A percentile compares a stretch with the other conserved stretches of the same genome.
Evolutionary conservation across 1,284 basidiomycete species (phyloP).

Genomic region (Retiboletus fuscus): DNA sequence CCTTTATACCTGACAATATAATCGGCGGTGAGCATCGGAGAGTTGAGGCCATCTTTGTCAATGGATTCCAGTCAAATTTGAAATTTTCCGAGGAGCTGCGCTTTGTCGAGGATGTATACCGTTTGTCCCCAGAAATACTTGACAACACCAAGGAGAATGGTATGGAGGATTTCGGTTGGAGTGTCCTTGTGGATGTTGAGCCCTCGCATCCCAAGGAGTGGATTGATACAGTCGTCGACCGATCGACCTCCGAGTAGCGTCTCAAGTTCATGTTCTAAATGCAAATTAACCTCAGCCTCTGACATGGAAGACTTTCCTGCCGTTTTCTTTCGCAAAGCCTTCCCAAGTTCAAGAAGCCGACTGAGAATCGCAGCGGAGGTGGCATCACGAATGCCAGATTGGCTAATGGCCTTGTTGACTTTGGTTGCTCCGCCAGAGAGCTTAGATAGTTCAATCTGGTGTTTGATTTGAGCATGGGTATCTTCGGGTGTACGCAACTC

Average conservation of each 20-base stretch:
- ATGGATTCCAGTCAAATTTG: too few species aligned
- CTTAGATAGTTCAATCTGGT: constrained; percentile 5
- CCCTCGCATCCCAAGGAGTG: constrained; percentile 19
- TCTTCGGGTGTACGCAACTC: constrained; percentile 4
- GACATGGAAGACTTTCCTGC: not conserved
- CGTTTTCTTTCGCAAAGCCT: constrained; percentile 7
- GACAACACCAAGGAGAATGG: constrained; percentile 48
- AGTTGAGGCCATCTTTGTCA: too few species aligned
- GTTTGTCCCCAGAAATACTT: constrained; percentile 53
- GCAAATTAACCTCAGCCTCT: constrained; percentile 13
- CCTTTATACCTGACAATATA: too few species aligned
- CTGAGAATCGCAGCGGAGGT: constrained; percentile 4
- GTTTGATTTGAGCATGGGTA: constrained; percentile 2
- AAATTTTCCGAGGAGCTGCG: too few species aligned
- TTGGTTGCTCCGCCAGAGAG: constrained; percentile 25
- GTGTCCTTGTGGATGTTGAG: constrained; percentile 43
- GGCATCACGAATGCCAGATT: constrained; percentile 21
- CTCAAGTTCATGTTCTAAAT: constrained; percentile 19
- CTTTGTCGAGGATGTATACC: constrained; percentile 8
- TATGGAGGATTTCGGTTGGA: constrained; percentile 49
- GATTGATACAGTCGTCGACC: constrained; percentile 30
- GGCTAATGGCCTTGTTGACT: constrained; percentile 16
- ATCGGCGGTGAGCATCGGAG: too few species aligned
- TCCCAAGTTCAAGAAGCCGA: constrained; percentile 19
- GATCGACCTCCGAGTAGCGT: constrained; percentile 15